phyloP scores from a whole-genome alignment of 1,139 yeast genomes.

The Debaryomyces udenii region DNA sequence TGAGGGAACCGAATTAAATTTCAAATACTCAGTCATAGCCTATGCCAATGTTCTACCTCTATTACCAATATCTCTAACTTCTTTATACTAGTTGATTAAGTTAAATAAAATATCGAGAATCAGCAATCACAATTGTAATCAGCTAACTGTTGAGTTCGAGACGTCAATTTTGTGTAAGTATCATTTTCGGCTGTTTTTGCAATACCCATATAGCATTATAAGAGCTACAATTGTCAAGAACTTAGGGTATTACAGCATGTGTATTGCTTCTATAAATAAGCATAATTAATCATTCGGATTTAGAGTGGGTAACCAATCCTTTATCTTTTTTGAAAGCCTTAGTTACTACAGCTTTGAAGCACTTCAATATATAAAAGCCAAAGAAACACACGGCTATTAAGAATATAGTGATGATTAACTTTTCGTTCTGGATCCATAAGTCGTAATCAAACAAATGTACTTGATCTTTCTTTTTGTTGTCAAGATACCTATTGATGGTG shows the following conservation, averaged over 20 bases:
- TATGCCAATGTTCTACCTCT: not conserved
- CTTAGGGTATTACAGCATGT: no score
- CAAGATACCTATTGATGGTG: slow-evolving; percentile 36
- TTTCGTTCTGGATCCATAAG: slow-evolving; percentile 44
- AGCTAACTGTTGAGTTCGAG: slow-evolving; percentile 2
- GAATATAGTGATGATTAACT: slow-evolving; percentile 37
- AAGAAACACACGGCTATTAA: slow-evolving; percentile 27
- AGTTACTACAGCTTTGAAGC: not conserved
- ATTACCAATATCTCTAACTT: not conserved
- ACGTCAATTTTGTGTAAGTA: slow-evolving; percentile 6
- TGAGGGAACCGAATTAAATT: slow-evolving; percentile 49
- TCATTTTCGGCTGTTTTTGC: no score
- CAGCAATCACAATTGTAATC: slow-evolving; percentile 5
- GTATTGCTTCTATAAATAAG: not conserved
- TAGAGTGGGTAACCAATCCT: slow-evolving; percentile 1
- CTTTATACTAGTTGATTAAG: not conserved
- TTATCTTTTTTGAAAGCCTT: not conserved
- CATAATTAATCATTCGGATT: not conserved
- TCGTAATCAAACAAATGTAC: slow-evolving; percentile 43
- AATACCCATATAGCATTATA: no score
- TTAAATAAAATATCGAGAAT: not conserved
- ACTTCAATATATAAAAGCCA: not conserved
- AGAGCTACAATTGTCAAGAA: no score
- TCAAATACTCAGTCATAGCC: slow-evolving; percentile 38
- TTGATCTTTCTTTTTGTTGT: slow-evolving; percentile 36